Evolutionary conservation across 1,284 basidiomycete species (phyloP).

Genomic region (Trichosporon asahii): DNA sequence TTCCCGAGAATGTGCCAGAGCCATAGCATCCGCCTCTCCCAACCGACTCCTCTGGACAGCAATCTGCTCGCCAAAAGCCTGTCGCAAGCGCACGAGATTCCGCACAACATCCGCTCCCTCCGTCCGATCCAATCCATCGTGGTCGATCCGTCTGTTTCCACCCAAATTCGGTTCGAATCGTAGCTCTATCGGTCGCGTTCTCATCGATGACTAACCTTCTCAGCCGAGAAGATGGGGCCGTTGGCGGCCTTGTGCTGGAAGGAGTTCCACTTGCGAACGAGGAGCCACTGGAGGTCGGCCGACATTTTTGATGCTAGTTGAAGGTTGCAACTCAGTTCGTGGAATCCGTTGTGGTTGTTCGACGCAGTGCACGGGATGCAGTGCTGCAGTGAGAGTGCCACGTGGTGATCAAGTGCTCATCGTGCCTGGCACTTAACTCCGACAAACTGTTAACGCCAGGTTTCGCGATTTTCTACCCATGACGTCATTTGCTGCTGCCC

Average conservation of each 20-base stretch:
- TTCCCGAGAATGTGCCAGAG: no score
- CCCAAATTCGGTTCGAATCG: neutral
- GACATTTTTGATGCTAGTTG: conserved; percentile 39
- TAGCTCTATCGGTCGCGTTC: neutral
- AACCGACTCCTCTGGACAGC: no score
- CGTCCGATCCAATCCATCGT: neutral
- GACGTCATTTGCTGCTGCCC: neutral
- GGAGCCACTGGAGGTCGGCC: conserved; percentile 81
- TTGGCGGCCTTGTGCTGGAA: conserved; percentile 75
- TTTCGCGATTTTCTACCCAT: neutral
- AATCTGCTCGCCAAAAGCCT: no score
- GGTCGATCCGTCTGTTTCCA: conserved; percentile 27
- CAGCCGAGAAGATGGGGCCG: conserved; percentile 75
- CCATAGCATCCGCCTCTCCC: no score
- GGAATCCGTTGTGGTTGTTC: neutral
- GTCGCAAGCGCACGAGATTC: no score
- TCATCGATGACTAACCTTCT: conserved; percentile 60
- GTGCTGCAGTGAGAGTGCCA: neutral
- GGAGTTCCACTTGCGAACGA: conserved; percentile 81
- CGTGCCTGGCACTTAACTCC: neutral
- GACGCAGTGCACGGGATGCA: neutral
- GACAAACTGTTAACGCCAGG: neutral
- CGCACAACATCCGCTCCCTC: no score
- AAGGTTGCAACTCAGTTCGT: conserved; percentile 7
- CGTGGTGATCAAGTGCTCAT: neutral